phyloP scores from a whole-genome alignment of 192 early-diverging fungal genomes.

The Lunasporangiospora selenospora region DNA sequence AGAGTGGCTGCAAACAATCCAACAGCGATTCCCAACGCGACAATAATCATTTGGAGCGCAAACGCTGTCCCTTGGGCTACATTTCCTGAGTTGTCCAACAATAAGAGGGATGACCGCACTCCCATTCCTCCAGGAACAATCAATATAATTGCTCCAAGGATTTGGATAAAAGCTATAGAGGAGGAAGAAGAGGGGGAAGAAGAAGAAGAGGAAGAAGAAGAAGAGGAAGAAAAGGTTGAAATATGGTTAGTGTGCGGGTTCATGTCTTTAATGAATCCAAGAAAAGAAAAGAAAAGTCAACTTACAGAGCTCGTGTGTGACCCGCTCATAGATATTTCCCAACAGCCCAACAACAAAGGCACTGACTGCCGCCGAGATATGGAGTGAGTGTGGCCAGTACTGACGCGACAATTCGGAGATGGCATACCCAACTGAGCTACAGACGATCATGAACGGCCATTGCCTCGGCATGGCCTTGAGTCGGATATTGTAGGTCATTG shows the following conservation, averaged over 20 bases:
- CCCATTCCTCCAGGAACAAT: conserved; percentile 55
- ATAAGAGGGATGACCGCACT: conserved; percentile 37
- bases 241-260: too few relatives aligned
- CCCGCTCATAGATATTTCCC: conserved; percentile 46
- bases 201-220: neutral
- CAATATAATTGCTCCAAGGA: conserved; percentile 46
- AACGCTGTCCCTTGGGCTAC: conserved; percentile 38
- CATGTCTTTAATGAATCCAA: too few relatives aligned
- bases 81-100: conserved; percentile 29
- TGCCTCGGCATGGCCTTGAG: conserved; percentile 35
- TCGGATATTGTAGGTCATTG: conserved; percentile 35
- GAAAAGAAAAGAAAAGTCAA: neutral
- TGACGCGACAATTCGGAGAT: conserved; percentile 35
- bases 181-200: neutral
- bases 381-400: conserved; percentile 30
- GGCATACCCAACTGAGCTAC: conserved; percentile 43
- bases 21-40: conserved; percentile 48
- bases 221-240: neutral
- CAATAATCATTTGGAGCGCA: conserved; percentile 54
- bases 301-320: conserved; percentile 52
- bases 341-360: conserved; percentile 52
- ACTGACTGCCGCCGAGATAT: conserved; percentile 48
- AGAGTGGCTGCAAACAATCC: conserved; percentile 52
- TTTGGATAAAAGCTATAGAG: conserved; percentile 47
- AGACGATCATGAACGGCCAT: conserved; percentile 48